These are phyloP conservation scores for Solanum acaule DNA, from an alignment of 257 asterid species.

Conservation along the genomic window DNA sequence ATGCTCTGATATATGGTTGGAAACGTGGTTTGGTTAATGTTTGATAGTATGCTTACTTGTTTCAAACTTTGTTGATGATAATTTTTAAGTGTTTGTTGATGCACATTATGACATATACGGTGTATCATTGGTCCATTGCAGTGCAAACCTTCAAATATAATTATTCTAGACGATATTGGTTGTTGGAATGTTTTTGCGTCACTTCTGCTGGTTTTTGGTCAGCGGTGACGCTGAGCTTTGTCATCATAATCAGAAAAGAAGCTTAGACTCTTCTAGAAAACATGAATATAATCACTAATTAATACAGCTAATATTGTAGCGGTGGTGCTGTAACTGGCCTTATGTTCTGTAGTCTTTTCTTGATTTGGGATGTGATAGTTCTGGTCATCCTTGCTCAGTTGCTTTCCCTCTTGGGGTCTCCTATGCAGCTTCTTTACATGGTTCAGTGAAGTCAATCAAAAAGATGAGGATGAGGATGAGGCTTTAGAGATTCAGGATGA, in stretches of 20 bases:
- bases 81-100: background rate
- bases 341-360: background rate
- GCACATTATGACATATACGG: background rate
- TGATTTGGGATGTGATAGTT: background rate
- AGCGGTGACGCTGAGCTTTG: background rate
- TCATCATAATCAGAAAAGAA: background rate
- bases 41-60: background rate
- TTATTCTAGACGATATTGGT: background rate
- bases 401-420: background rate
- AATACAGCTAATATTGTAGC: background rate
- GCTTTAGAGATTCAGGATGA: conserved; percentile 57
- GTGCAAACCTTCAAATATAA: background rate
- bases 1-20: background rate
- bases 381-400: background rate
- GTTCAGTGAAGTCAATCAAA: conserved; percentile 55
- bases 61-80: background rate
- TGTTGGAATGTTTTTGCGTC: background rate
- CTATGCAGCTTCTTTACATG: conserved; percentile 80
- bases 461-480: conserved; percentile 41
- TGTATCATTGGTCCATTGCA: background rate
- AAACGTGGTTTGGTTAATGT: background rate
- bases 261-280: background rate
- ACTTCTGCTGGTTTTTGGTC: background rate
- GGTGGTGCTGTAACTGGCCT: background rate
- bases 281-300: background rate